Evolutionary conservation across 2,329 filamentous ascomycete species (phyloP), one percentile per base, ranked within the genome.

Genomic region (Thielaviopsis punctulata): DNA sequence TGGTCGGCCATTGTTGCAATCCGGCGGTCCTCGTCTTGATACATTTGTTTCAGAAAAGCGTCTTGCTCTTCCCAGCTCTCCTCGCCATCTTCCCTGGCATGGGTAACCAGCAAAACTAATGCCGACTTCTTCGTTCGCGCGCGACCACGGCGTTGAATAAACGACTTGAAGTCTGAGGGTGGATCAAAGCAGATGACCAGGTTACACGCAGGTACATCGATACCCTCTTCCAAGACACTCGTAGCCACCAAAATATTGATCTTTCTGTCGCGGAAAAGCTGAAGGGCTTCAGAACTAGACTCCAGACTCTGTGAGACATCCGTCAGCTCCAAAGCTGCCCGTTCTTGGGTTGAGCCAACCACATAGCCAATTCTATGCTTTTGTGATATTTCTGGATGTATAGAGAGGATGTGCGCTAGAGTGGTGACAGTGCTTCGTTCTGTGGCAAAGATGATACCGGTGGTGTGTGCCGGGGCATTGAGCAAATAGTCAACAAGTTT

Each of bases 401-500:
- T 58, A 0, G 69, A 68, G 1, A 87, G 63, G 1, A 86, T 60
- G 4, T 79, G 69, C 2, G 71, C 64, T 25, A 89, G 65, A 3
- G 84, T 72, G 6, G 69, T 70, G 0, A 79, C 80, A 0, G 76
- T 79, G 1, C 72, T 72, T 49, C 81, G 68, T 59, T 84, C 76
- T 53, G 75, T 68, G 22, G 77, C 83, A 57, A 89, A 89, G 0
- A 88, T 65, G 15, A 89, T 79, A 0, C 80, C 79, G 3, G 74
- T 71, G 0, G 57, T 46, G 23, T 51, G 33, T 13, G 22, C 21
- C 5, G 49, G 51, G 13, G 49, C 44, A 5, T 33, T 27, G 8
- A 45, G 8, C 15, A 83, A 70, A 4, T 75, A 65, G 4, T 63
- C 53, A 2, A 86, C 63, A 15, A 89, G 66, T 5, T 66, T 63